Evolutionary conservation across 371 early-diverging fungal species (phyloP).

Genomic region (Quaeritorhiza haematococci): DNA sequence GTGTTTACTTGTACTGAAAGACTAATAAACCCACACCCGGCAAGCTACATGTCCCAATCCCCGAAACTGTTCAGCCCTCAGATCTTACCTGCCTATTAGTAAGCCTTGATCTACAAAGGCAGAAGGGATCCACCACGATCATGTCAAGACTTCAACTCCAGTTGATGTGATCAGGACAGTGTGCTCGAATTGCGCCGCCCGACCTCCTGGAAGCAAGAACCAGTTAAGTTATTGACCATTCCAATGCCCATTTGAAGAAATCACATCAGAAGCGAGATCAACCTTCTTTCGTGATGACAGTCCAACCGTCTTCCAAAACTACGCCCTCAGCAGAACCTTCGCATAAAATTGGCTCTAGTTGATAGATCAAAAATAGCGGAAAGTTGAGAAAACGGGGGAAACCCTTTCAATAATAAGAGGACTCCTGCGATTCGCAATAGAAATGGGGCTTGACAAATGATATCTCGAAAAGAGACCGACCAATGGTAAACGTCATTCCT

Average conservation of each 20-base stretch:
- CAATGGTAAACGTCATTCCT: constrained; percentile 84
- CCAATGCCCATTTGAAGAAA: constrained; percentile 9
- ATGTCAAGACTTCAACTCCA: constrained; percentile 71
- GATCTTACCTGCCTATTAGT: no score
- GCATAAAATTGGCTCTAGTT: constrained; percentile 73
- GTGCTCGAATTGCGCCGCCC: constrained; percentile 85
- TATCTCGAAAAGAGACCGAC: no score
- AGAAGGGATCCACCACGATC: no score
- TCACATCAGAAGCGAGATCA: no score
- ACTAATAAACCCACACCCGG: no score
- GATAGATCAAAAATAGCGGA: no score
- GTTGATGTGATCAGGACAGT: constrained; percentile 58
- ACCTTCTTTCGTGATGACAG: constrained; percentile 73
- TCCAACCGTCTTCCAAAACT: constrained; percentile 88
- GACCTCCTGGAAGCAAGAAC: constrained; percentile 32
- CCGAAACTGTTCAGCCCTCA: no score
- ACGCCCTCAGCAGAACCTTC: constrained; percentile 67
- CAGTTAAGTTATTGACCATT: background rate
- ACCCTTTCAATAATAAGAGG: background rate
- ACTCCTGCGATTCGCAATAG: constrained; percentile 1
- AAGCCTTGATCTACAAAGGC: no score
- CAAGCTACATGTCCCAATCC: no score
- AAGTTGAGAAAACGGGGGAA: background rate
- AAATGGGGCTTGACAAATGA: constrained; percentile 1
- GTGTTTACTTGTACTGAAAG: no score